These are phyloP conservation scores for Mortierella sp. DNA, from an alignment of 371 early-diverging fungal genomes.

Conservation along the genomic window DNA sequence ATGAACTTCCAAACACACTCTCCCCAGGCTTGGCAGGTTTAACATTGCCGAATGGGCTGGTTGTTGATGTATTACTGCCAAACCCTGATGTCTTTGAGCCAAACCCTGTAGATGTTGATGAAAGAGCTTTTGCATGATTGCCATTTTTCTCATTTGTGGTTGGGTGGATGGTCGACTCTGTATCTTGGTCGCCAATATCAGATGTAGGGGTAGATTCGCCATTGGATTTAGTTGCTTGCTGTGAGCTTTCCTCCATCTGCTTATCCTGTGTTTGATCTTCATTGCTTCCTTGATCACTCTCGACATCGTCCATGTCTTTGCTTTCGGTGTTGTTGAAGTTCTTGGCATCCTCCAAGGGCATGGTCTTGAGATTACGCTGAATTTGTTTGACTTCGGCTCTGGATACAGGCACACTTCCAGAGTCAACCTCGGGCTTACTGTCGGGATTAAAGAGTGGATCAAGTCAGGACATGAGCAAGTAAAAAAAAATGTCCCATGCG, in stretches of 20 bases:
- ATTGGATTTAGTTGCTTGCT: conserved; percentile 5
- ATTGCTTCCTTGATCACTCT: conserved; percentile 43
- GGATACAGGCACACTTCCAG: conserved; percentile 19
- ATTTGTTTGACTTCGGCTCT: conserved; percentile 54
- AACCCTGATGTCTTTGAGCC: conserved; percentile 27
- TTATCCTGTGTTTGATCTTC: conserved; percentile 30
- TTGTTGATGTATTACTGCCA: conserved; percentile 31
- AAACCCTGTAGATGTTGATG: conserved; percentile 5
- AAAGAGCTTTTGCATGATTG: too few relatives aligned
- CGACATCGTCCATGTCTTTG: conserved; percentile 55
- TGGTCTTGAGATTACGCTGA: conserved; percentile 49
- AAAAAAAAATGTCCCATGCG: not conserved
- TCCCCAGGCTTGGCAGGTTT: conserved; percentile 26
- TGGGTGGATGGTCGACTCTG: not conserved
- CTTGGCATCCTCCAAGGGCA: conserved; percentile 50
- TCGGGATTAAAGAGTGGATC: not conserved
- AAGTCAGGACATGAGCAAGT: conserved; percentile 6
- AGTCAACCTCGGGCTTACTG: conserved; percentile 48
- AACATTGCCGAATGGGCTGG: conserved; percentile 43
- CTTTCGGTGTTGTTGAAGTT: conserved; percentile 3
- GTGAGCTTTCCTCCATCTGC: conserved; percentile 34
- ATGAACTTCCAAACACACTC: conserved; percentile 45
- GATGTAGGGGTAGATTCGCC: conserved; percentile 24
- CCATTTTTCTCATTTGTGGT: not conserved
- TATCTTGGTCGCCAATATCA: conserved; percentile 22